These are phyloP conservation scores for Euphorbia pulcherrima DNA, from an alignment of 345 rosid species.

Conservation along the genomic window DNA sequence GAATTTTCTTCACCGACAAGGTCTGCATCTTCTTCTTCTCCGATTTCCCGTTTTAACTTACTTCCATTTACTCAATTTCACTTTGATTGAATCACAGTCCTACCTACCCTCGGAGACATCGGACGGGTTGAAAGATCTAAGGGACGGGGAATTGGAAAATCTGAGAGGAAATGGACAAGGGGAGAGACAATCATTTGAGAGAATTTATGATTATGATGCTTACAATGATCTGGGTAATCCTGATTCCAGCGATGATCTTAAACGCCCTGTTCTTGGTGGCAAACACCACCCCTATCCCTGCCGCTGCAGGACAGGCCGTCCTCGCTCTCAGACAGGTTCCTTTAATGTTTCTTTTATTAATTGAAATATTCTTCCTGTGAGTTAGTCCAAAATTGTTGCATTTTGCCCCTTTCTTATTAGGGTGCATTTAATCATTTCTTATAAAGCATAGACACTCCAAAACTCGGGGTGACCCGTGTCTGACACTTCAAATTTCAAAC, in stretches of 20 bases:
- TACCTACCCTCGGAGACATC: constrained; percentile 41
- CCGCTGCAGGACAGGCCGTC: constrained; percentile 55
- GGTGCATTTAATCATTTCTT: too few relatives aligned
- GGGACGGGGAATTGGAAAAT: constrained; percentile 29
- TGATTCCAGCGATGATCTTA: constrained; percentile 13
- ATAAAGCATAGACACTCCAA: too few relatives aligned
- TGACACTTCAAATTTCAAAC: too few relatives aligned
- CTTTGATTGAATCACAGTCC: constrained; percentile 13
- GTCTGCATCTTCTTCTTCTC: background rate
- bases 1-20: constrained; percentile 26
- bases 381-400: too few relatives aligned
- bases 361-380: too few relatives aligned
- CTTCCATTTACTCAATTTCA: background rate
- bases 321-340: constrained; percentile 19
- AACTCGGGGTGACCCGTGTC: too few relatives aligned
- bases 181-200: constrained; percentile 29
- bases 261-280: constrained; percentile 35
- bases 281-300: constrained; percentile 45
- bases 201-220: constrained; percentile 41
- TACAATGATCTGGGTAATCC: constrained; percentile 42
- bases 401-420: too few relatives aligned
- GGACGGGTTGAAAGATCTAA: constrained; percentile 25
- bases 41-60: background rate
- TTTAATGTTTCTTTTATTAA: background rate
- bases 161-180: constrained; percentile 40